Evolutionary conservation across 306 rosid genomes (phyloP).

Genomic region (Crotalaria pallida): DNA sequence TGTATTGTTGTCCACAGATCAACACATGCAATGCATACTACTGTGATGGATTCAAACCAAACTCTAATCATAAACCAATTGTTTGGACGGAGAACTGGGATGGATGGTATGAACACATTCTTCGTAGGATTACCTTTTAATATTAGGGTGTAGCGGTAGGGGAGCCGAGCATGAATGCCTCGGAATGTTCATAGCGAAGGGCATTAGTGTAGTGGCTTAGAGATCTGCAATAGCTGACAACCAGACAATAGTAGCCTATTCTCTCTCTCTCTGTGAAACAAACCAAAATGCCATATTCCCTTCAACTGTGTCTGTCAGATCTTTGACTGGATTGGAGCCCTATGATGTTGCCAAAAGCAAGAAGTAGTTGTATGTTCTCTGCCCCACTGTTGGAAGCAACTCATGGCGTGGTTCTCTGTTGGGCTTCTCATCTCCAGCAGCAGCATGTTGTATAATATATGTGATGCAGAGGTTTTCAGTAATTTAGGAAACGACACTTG

Average conservation of each 20-base stretch:
- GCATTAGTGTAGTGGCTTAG: neutral
- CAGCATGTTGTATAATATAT: neutral
- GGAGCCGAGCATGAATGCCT: neutral
- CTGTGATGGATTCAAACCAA: constrained; percentile 90
- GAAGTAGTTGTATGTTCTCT: neutral
- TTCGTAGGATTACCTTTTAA: constrained; percentile 17
- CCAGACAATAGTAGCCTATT: neutral
- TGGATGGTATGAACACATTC: constrained; percentile 70
- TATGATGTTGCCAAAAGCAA: neutral
- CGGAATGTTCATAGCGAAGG: neutral
- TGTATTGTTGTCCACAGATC: constrained; percentile 49
- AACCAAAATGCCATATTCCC: neutral
- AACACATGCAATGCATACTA: constrained; percentile 92
- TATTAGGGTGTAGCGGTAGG: neutral
- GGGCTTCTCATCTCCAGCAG: neutral
- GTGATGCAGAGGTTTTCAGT: neutral
- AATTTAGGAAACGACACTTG: constrained; percentile 1
- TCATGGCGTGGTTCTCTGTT: neutral
- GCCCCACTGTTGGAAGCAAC: neutral
- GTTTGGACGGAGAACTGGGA: constrained; percentile 96
- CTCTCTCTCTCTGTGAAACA: neutral
- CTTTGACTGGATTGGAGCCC: neutral
- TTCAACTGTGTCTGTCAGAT: neutral
- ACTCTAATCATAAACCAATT: constrained; percentile 63
- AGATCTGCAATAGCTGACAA: neutral